Evolutionary conservation across 2,329 filamentous ascomycete species (phyloP).

Genomic region (Penicillium sp.): DNA sequence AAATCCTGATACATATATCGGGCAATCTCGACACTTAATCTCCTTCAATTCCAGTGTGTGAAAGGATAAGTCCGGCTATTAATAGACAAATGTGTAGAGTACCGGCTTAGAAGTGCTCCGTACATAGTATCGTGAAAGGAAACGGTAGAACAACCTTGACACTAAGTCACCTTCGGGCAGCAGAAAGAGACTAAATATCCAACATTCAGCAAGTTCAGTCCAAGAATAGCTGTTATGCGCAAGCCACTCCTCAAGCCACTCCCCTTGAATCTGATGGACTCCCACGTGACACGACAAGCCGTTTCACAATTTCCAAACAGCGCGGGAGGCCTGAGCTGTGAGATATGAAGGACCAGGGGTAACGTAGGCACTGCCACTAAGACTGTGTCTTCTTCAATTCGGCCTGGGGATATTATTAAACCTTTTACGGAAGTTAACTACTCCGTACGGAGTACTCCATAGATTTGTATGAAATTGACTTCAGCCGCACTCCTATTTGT

Average conservation of each 20-base stretch:
- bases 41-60: not conserved
- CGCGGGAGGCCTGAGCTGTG: conserved; percentile 7
- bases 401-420: not conserved
- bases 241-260: not conserved
- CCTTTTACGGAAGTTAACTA: not conserved
- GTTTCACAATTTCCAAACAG: conserved; percentile 19
- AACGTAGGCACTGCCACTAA: not conserved
- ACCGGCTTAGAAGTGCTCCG: not conserved
- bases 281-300: conserved; percentile 14
- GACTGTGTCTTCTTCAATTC: not conserved
- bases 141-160: not conserved
- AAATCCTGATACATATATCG: not conserved
- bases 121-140: not conserved
- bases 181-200: not conserved
- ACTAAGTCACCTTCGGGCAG: not conserved
- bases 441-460: not conserved
- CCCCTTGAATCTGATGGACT: not conserved
- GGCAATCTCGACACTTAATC: not conserved
- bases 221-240: not conserved
- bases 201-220: not conserved
- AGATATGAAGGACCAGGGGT: conserved; percentile 2
- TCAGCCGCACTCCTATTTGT: not conserved
- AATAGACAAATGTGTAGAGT: not conserved
- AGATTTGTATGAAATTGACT: not conserved
- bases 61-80: not conserved